A percentile compares a stretch with the other conserved stretches of the same genome.
Evolutionary conservation across 352 stramenopile genomes (phyloP).

Genomic region (Phytopythium aichiense): DNA sequence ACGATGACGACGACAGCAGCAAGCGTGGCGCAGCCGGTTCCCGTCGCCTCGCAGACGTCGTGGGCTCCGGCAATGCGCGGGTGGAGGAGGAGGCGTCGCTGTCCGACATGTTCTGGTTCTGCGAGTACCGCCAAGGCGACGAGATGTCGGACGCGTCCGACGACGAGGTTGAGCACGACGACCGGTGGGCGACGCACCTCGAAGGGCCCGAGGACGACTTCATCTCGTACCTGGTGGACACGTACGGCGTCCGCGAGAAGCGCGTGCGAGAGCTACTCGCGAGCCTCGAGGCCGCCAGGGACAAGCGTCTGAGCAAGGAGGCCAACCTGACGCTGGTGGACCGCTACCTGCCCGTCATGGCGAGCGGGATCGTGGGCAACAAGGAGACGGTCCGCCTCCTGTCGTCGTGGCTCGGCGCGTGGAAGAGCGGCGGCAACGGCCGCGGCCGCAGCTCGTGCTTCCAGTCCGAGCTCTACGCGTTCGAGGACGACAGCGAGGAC

Average conservation of each 20-base stretch:
- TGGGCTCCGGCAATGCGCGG: slow-evolving; percentile 27
- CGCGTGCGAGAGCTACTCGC: slow-evolving; percentile 47
- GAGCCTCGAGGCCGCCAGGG: slow-evolving; percentile 35
- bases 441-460: slow-evolving; percentile 42
- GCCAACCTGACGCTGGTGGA: slow-evolving; percentile 65
- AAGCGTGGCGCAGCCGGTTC: slow-evolving; percentile 4
- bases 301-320: slow-evolving; percentile 41
- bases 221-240: slow-evolving; percentile 51
- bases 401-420: slow-evolving; percentile 67
- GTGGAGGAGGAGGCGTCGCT: slow-evolving; percentile 39
- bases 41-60: slow-evolving; percentile 11
- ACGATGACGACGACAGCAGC: slow-evolving; percentile 23
- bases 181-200: neutral
- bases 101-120: slow-evolving; percentile 61
- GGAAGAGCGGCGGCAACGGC: slow-evolving; percentile 55
- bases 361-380: slow-evolving; percentile 67
- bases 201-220: slow-evolving; percentile 26
- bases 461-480: slow-evolving; percentile 58
- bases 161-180: slow-evolving; percentile 2
- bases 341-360: slow-evolving; percentile 52
- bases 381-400: slow-evolving; percentile 53
- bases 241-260: slow-evolving; percentile 47
- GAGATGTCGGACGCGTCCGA: neutral
- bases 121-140: slow-evolving; percentile 19
- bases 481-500: slow-evolving; percentile 58